Evolutionary conservation across 1,284 basidiomycete genomes (phyloP).

Genomic region (Ustilago curta): DNA sequence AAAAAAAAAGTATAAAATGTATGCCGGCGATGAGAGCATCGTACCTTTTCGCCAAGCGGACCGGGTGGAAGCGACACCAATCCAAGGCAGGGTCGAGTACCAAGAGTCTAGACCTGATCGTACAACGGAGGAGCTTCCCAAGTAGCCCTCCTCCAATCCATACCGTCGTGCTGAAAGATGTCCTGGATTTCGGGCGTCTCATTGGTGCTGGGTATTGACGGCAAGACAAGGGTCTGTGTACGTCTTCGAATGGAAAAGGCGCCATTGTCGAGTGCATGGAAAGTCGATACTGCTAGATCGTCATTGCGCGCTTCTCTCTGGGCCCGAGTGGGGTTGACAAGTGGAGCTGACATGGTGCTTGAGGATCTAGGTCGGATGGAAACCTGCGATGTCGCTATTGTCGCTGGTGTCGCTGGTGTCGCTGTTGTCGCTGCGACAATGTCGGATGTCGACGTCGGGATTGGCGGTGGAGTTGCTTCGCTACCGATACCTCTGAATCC

Average conservation of each 20-base stretch:
- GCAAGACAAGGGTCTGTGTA: constrained; percentile 22
- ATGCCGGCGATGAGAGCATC: not conserved
- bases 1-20: not conserved
- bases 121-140: constrained; percentile 53
- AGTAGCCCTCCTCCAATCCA: constrained; percentile 49
- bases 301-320: constrained; percentile 27
- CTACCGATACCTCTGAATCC: not conserved
- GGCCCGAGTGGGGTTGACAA: constrained; percentile 7
- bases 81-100: not conserved
- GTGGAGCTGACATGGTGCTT: constrained; percentile 25
- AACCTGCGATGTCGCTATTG: not conserved
- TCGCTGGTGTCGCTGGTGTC: not conserved
- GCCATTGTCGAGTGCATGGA: constrained; percentile 25
- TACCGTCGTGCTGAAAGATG: constrained; percentile 48
- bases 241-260: constrained; percentile 35
- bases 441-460: not conserved
- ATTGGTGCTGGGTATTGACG: constrained; percentile 22
- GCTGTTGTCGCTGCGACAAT: too few relatives aligned
- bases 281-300: constrained; percentile 23
- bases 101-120: constrained; percentile 5
- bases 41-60: not conserved
- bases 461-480: not conserved
- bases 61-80: not conserved
- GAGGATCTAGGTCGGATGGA: constrained; percentile 13
- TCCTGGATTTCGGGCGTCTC: constrained; percentile 44